Conservation (phyloP, 805 yeast species). For the Candida endomychidarum region DNA sequence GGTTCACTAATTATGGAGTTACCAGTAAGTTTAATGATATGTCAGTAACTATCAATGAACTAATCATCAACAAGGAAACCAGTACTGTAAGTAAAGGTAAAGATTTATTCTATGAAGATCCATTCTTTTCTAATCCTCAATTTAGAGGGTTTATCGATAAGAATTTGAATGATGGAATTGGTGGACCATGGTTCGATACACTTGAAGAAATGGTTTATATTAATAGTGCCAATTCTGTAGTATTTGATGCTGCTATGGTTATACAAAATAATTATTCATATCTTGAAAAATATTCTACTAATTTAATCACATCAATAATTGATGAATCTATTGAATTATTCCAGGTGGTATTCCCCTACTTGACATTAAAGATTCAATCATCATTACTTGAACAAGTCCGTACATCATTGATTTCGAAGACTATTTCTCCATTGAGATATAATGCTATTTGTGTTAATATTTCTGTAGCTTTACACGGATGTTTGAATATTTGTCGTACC, state of each 20-base stretch:
- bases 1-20: slow-evolving; percentile 52
- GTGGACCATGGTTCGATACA: slow-evolving; percentile 26
- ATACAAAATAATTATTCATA: slow-evolving; percentile 27
- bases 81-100: background rate
- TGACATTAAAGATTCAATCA: slow-evolving; percentile 77
- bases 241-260: slow-evolving; percentile 32
- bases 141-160: slow-evolving; percentile 10
- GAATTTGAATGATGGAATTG: slow-evolving; percentile 20
- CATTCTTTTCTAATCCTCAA: slow-evolving; percentile 29
- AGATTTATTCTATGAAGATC: slow-evolving; percentile 15
- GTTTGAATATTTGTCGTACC: slow-evolving; percentile 25
- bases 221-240: slow-evolving; percentile 27
- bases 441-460: slow-evolving; percentile 60
- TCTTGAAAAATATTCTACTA: slow-evolving; percentile 24
- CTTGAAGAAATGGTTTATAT: slow-evolving; percentile 12
- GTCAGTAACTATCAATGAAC: slow-evolving; percentile 28
- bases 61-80: slow-evolving; percentile 5
- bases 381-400: slow-evolving; percentile 83
- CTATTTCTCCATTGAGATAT: slow-evolving; percentile 31
- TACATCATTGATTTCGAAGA: slow-evolving; percentile 43
- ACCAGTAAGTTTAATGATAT: slow-evolving; percentile 45
- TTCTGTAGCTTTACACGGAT: slow-evolving; percentile 62
- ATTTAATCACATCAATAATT: slow-evolving; percentile 45
- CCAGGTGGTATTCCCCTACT: slow-evolving; percentile 63
- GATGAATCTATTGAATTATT: slow-evolving; percentile 80